Evolutionary conservation across 2,329 filamentous ascomycete species (phyloP).

Genomic region (Passalora sequoiae): DNA sequence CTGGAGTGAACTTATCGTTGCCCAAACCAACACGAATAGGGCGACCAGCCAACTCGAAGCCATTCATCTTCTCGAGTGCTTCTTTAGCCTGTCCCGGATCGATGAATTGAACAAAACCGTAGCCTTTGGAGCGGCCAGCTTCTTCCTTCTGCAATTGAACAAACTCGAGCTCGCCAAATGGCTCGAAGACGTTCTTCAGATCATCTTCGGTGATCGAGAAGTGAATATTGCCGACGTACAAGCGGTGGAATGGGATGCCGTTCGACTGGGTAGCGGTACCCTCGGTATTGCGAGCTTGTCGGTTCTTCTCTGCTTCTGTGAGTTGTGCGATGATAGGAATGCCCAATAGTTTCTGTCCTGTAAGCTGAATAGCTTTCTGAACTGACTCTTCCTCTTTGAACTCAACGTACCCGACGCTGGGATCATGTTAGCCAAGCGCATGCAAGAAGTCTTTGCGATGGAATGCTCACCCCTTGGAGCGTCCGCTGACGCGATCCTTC

Average conservation of each 20-base stretch:
- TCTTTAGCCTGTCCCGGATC: conserved; percentile 88
- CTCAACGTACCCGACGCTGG: conserved; percentile 96
- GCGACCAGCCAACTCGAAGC: conserved; percentile 94
- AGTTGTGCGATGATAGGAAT: conserved; percentile 98
- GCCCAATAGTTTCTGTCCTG: conserved; percentile 95
- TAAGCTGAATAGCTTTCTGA: conserved; percentile 88
- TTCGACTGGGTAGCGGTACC: conserved; percentile 64
- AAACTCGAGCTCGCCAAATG: conserved; percentile 95
- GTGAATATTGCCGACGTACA: conserved; percentile 99
- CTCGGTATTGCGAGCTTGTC: conserved; percentile 81
- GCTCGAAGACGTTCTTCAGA: conserved; percentile 92
- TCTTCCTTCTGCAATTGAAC: conserved; percentile 97
- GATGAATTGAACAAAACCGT: conserved; percentile 80
- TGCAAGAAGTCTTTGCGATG: conserved; percentile 3
- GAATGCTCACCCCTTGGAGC: conserved; percentile 81
- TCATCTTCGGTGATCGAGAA: conserved; percentile 98
- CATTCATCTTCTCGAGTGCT: conserved; percentile 98
- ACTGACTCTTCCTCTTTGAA: conserved; percentile 96
- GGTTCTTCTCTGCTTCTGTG: conserved; percentile 98
- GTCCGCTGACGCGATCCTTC: conserved; percentile 91
- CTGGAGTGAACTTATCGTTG: conserved; percentile 99
- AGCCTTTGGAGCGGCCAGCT: conserved; percentile 80
- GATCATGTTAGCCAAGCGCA: conserved; percentile 35
- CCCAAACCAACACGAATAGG: conserved; percentile 97
- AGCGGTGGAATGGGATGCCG: conserved; percentile 89